phyloP scores from a whole-genome alignment of 78 protist genomes.

The Dictyostelium citrinum region DNA sequence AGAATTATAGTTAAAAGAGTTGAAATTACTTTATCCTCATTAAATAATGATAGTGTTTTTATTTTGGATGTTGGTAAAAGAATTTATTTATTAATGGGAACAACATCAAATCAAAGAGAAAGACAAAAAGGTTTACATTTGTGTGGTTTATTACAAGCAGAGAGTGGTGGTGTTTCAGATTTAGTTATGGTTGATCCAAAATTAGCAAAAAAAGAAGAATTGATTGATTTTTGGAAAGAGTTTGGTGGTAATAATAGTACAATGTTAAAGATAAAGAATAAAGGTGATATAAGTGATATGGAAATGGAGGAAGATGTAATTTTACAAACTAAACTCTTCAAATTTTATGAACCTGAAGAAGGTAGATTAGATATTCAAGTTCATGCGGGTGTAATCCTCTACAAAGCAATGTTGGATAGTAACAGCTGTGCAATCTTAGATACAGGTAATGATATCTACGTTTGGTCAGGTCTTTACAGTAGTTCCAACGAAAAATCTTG shows the following conservation, averaged over 20 bases:
- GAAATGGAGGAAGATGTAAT: neutral
- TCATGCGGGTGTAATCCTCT: neutral
- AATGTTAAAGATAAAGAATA: neutral
- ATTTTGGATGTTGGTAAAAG: conserved; percentile 32
- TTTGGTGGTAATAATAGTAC: conserved; percentile 6
- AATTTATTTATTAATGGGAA: conserved; percentile 46
- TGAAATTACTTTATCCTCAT: neutral
- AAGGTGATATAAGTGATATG: neutral
- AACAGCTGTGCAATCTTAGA: conserved; percentile 58
- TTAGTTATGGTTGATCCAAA: neutral
- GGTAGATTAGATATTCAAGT: conserved; percentile 63
- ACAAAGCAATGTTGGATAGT: conserved; percentile 46
- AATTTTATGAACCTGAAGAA: conserved; percentile 14
- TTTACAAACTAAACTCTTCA: conserved; percentile 1
- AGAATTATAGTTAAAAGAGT: conserved; percentile 17
- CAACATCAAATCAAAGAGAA: neutral
- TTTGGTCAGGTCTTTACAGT: conserved; percentile 73
- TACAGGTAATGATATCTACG: conserved; percentile 64
- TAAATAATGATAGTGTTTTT: conserved; percentile 32
- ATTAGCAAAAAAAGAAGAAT: conserved; percentile 6
- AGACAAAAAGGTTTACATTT: conserved; percentile 44
- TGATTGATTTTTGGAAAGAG: conserved; percentile 42
- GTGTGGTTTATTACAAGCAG: neutral
- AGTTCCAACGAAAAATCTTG: conserved; percentile 68
- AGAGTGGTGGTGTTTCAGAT: neutral